Evolutionary conservation across 2,329 filamentous ascomycete genomes (phyloP).

Genomic region (Zalaria sp.): DNA sequence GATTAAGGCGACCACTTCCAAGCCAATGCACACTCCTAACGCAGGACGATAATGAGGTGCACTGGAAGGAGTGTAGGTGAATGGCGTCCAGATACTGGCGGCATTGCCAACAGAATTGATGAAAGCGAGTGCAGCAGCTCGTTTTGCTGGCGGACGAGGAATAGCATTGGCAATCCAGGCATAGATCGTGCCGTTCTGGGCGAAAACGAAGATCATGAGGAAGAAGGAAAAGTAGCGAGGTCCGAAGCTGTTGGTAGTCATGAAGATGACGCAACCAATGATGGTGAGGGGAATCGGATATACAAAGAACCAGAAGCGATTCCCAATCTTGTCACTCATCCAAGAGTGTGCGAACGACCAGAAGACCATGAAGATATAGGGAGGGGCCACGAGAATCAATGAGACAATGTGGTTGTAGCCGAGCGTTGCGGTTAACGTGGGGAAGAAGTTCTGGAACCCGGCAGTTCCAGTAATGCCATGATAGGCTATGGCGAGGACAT

Average conservation of each 20-base stretch:
- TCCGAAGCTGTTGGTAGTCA: constrained; percentile 36
- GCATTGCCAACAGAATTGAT: constrained; percentile 63
- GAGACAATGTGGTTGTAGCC: constrained; percentile 31
- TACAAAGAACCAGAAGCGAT: constrained; percentile 39
- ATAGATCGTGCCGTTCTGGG: constrained; percentile 44
- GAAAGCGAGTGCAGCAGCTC: constrained; percentile 56
- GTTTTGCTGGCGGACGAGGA: constrained; percentile 61
- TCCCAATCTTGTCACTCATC: constrained; percentile 28
- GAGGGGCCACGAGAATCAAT: constrained; percentile 37
- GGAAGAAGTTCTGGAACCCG: constrained; percentile 45
- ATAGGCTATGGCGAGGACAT: constrained; percentile 33
- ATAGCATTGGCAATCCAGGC: constrained; percentile 68
- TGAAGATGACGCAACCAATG: constrained; percentile 39
- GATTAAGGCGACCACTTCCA: constrained; percentile 13
- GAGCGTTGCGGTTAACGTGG: constrained; percentile 33
- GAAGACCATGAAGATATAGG: constrained; percentile 40
- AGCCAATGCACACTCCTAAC: constrained; percentile 19
- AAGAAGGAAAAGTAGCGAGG: constrained; percentile 42
- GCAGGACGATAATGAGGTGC: constrained; percentile 16
- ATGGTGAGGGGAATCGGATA: constrained; percentile 39
- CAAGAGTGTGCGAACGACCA: constrained; percentile 31
- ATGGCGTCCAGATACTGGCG: constrained; percentile 46
- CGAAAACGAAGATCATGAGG: constrained; percentile 42
- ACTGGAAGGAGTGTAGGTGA: constrained; percentile 18
- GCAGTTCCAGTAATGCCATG: constrained; percentile 34